Evolutionary conservation across 176 grass and related monocot genomes (phyloP).

Genomic region (Sorghum bicolor): DNA sequence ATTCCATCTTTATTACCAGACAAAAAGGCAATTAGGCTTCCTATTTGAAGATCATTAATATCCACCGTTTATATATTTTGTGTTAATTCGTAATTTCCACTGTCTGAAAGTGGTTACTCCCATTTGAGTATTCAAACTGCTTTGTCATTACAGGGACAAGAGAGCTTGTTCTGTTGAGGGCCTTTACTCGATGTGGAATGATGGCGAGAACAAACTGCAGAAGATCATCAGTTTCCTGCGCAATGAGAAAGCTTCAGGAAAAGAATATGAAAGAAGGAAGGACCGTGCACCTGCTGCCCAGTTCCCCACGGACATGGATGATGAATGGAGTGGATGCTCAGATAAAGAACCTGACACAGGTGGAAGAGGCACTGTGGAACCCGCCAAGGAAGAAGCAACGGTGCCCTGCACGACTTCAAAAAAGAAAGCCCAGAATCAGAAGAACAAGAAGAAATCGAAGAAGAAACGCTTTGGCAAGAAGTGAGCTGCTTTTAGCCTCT

Average conservation of each 20-base stretch:
- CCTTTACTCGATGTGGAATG: slow-evolving; percentile 29
- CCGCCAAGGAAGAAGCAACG: not conserved
- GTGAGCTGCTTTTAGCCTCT: slow-evolving; percentile 5
- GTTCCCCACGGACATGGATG: not conserved
- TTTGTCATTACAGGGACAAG: slow-evolving; percentile 17
- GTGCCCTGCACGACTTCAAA: not conserved
- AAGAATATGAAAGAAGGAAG: not conserved
- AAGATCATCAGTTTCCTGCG: slow-evolving; percentile 20
- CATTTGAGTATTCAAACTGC: not conserved
- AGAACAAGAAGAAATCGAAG: slow-evolving; percentile 26
- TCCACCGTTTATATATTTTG: not conserved
- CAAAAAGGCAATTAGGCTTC: not conserved
- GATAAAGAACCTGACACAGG: not conserved
- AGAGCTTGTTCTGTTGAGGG: not conserved
- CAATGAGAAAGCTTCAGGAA: not conserved
- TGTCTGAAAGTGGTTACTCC: not conserved
- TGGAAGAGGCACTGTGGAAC: not conserved
- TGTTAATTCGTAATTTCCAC: not conserved
- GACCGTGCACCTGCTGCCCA: not conserved
- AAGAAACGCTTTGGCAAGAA: slow-evolving; percentile 22
- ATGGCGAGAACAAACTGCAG: slow-evolving; percentile 33
- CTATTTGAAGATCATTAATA: not conserved
- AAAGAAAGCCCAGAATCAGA: slow-evolving; percentile 11
- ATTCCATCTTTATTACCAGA: not conserved
- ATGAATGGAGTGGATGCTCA: not conserved